Percentiles rank a stretch among this genome's conserved stretches.
These are phyloP conservation scores for Casuarina cunninghamiana DNA, from an alignment of 306 rosid species.

Conservation along the genomic window DNA sequence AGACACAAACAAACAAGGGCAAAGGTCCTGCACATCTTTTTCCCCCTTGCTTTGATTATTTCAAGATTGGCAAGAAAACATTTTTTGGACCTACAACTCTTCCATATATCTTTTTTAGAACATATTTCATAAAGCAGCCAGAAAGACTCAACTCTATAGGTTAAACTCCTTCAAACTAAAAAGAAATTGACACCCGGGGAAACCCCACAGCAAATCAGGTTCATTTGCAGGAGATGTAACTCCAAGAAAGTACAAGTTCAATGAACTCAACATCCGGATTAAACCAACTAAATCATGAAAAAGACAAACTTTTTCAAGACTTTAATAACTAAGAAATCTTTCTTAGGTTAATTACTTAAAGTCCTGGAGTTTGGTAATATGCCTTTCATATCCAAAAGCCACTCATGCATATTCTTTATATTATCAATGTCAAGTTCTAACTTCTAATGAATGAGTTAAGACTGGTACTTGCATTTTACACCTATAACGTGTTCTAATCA, in stretches of 20 bases:
- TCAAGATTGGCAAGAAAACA: neutral
- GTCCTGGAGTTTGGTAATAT: neutral
- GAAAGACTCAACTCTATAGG: neutral
- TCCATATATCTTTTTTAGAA: neutral
- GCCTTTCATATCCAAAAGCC: constrained; percentile 1
- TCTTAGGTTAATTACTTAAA: neutral
- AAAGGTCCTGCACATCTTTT: neutral
- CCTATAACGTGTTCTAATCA: neutral
- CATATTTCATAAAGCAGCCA: neutral
- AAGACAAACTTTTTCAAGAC: neutral
- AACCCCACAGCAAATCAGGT: neutral
- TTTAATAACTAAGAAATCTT: neutral
- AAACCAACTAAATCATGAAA: neutral
- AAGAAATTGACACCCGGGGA: neutral
- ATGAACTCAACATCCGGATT: neutral
- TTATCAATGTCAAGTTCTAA: neutral
- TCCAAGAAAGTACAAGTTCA: neutral
- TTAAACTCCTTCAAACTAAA: neutral
- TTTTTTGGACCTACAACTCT: neutral
- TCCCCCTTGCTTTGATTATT: neutral
- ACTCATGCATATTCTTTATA: neutral
- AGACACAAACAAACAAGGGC: neutral
- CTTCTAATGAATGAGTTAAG: neutral
- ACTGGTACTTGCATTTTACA: neutral
- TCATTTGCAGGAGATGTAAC: neutral